A percentile compares a stretch with the other conserved stretches of the same genome.
Conservation (phyloP, 176 grass and related monocot genomes). For the Alopecurus myosuroides region DNA sequence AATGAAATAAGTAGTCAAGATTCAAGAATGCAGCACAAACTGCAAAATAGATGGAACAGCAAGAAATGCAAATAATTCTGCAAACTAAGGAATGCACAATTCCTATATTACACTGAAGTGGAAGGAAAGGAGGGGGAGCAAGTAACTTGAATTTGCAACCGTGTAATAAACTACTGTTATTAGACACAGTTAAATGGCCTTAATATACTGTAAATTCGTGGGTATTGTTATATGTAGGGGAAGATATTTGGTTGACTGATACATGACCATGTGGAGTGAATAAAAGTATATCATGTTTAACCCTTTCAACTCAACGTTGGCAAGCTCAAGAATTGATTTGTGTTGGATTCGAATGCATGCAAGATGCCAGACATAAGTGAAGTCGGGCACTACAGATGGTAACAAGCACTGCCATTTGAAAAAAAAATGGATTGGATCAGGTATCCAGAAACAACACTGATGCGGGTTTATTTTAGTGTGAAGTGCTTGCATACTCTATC, state of each 20-base stretch:
- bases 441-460: neutral
- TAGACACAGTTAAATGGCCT: neutral
- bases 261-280: neutral
- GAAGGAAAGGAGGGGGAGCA: neutral
- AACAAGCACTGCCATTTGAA: neutral
- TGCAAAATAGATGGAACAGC: neutral
- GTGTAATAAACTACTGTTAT: neutral
- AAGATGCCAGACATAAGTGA: neutral
- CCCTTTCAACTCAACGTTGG: constrained; percentile 3
- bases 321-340: neutral
- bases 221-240: neutral
- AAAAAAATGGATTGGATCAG: neutral
- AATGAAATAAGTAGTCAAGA: neutral
- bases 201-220: neutral
- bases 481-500: neutral
- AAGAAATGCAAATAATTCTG: neutral
- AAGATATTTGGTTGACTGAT: neutral
- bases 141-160: neutral
- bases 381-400: neutral
- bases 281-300: neutral
- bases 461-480: neutral
- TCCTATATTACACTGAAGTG: neutral
- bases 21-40: neutral
- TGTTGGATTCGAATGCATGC: neutral
- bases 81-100: neutral